Evolutionary conservation across 228 moss, liverwort and hornwort species (phyloP), one percentile per base, ranked within the genome.

Genomic region (Sphagnum fallax): DNA sequence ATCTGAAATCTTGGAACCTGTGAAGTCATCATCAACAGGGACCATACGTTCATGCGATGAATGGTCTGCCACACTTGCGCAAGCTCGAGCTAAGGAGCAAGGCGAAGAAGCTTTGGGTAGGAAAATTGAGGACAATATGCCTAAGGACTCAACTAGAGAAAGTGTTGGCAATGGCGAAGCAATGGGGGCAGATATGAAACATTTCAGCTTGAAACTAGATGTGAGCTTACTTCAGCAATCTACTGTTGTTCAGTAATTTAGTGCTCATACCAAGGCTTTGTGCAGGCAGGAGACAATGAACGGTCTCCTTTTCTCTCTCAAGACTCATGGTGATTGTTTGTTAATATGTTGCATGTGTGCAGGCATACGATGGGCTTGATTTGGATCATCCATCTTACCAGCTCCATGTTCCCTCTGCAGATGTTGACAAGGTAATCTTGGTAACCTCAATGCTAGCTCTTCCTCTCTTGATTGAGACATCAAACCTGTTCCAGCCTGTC

Each of bases 361-460:
- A 86, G 86, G 80, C 69, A 48, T 82, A 69, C 52, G 52, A 67
- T 75, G 76, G 82, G 72, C 74, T 84, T 16, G 78, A 82, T 79
- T 83, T 87, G 80, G 75, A 78, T 62, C 89, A 87, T 66, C 83
- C 82, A 47, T 80, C 78, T 51, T 87, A 84, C 74, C 81, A 87
- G 74, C 80, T 83, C 51, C 83, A 74, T 75, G 92, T 92, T 74
- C 85, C 92, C 48, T 72, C 89, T 67, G 89, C 92, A 70, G 92
- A 92, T 69, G 73, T 92, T 73, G 92, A 92, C 64, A 92, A 92
- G 92, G 92, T 92, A 83, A 32, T 16, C 4, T 53, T 52, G 67
- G 18, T 6, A 6, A 0, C 50, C 51, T n/a, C 8, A 9, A 16
- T 67, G 13, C 32, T 32, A 32, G 32, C 32, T 32, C 32, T 32